Percentiles rank a stretch among this genome's conserved stretches.
Evolutionary conservation across 1,284 basidiomycete genomes (phyloP).

Genomic region (Cutaneotrichosporon sp.): DNA sequence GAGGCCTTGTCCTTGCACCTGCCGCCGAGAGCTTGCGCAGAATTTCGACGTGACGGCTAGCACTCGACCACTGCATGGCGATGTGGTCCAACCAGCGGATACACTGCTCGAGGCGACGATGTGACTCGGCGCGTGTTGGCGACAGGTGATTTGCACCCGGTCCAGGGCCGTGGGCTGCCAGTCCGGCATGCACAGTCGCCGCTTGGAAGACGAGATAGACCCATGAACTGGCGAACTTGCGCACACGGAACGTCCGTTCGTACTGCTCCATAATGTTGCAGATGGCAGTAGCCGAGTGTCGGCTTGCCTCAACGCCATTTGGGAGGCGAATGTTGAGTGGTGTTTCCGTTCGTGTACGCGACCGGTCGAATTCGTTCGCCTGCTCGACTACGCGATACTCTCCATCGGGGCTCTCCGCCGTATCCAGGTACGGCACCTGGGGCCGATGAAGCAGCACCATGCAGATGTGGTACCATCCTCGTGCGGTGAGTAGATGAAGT

Average conservation of each 20-base stretch:
- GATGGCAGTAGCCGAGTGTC: constrained; percentile 14
- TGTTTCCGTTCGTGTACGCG: neutral
- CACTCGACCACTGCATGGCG: constrained; percentile 16
- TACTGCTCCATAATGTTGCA: constrained; percentile 18
- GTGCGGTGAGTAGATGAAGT: constrained; percentile 13
- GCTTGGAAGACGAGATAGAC: constrained; percentile 21
- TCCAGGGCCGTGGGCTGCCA: constrained; percentile 9
- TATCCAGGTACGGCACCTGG: constrained; percentile 19
- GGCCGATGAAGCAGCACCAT: constrained; percentile 18
- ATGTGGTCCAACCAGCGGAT: constrained; percentile 19
- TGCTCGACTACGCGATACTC: neutral
- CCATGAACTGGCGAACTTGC: constrained; percentile 18
- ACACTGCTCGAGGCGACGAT: constrained; percentile 17
- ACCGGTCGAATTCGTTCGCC: neutral
- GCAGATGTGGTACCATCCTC: constrained; percentile 19
- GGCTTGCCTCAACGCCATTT: constrained; percentile 7
- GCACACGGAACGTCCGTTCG: constrained; percentile 16
- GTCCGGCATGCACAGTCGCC: constrained; percentile 15
- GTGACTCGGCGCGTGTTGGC: constrained; percentile 3
- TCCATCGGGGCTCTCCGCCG: neutral
- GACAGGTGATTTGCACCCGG: neutral
- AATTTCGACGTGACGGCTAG: constrained; percentile 19
- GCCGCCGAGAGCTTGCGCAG: constrained; percentile 13
- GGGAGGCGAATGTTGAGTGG: constrained; percentile 6
- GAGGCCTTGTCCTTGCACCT: constrained; percentile 12